Conservation (phyloP, 2,329 filamentous ascomycete genomes). For the Plenodomus tracheiphilus region DNA sequence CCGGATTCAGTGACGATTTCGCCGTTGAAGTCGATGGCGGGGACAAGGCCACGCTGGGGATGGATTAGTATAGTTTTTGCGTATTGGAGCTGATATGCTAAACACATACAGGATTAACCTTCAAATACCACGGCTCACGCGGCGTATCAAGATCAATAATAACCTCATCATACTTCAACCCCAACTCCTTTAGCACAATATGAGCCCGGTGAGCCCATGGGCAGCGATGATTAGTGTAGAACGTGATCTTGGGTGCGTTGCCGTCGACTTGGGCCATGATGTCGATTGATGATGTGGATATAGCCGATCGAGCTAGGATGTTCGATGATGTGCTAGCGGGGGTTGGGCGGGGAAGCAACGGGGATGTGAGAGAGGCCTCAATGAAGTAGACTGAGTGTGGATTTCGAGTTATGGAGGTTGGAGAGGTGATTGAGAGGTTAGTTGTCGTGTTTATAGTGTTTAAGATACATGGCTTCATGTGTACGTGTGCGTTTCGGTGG, state of each 20-base stretch:
- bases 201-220: slow-evolving; percentile 78
- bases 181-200: slow-evolving; percentile 69
- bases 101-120: slow-evolving; percentile 67
- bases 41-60: slow-evolving; percentile 69
- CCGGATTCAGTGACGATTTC: slow-evolving; percentile 74
- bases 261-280: slow-evolving; percentile 31
- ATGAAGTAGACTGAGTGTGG: not conserved
- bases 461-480: not conserved
- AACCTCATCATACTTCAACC: slow-evolving; percentile 68
- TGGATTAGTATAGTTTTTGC: not conserved
- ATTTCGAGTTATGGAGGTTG: too few species aligned
- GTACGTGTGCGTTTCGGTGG: slow-evolving; percentile 1
- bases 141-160: slow-evolving; percentile 72
- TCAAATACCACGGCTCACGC: slow-evolving; percentile 72
- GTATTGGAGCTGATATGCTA: not conserved
- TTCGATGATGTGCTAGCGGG: not conserved
- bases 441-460: not conserved
- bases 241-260: slow-evolving; percentile 57
- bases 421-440: too few species aligned
- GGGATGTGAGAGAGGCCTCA: not conserved
- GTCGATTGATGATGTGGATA: too few species aligned
- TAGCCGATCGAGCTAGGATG: not conserved
- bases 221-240: slow-evolving; percentile 72
- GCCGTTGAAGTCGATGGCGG: slow-evolving; percentile 64
- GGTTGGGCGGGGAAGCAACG: not conserved